Evolutionary conservation across 805 yeast species (phyloP), one percentile per base, ranked within the genome.

Genomic region (Lipomyces kockii): DNA sequence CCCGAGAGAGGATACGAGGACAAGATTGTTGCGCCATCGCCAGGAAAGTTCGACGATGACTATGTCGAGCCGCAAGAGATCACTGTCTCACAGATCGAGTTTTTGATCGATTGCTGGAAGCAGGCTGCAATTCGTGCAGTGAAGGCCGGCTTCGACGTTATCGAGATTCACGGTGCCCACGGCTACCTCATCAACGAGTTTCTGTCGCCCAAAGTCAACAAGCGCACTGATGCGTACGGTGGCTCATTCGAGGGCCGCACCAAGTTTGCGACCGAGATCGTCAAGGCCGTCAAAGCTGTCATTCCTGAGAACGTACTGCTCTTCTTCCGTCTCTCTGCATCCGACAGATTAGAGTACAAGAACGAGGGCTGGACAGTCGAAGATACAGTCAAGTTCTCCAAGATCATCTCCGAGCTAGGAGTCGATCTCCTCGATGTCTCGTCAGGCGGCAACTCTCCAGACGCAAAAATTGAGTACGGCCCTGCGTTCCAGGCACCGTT

Each of bases 151-250:
- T 82, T 85, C 61, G 91, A 89, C 76, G 87, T 87, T 70, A 84
- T 89, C 58, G 91, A 87, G 74, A 79, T 88, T 61, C 91, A 88
- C 75, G 80, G 80, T 51, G 92, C 92, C 27, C 87, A 87, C 75
- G 91, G 91, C 1, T 87, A 85, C 72, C 76, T 88, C 60, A 67
- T 84, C 46, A 79, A 81, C 72, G 80, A 82, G 72, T 87, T 88
- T 71, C 72, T 85, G 62, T 81, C 84, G 43, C 76, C 78, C 0
- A 71, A 74, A 55, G 76, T 84, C 35, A 87, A 89, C 76, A 75
- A 79, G 66, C 82, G 92, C 74, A 83, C 84, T 0, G 92, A 88
- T 73, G 80, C 83, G 70, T 88, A 87, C 71, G 91, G 91, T 58
- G 90, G 90, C 5, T 78, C 84, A 1, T 79, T 86, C 62, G 89